These are phyloP conservation scores for Leptoxyphium fumago DNA, from an alignment of 2,329 filamentous ascomycete species.

Conservation along the genomic window DNA sequence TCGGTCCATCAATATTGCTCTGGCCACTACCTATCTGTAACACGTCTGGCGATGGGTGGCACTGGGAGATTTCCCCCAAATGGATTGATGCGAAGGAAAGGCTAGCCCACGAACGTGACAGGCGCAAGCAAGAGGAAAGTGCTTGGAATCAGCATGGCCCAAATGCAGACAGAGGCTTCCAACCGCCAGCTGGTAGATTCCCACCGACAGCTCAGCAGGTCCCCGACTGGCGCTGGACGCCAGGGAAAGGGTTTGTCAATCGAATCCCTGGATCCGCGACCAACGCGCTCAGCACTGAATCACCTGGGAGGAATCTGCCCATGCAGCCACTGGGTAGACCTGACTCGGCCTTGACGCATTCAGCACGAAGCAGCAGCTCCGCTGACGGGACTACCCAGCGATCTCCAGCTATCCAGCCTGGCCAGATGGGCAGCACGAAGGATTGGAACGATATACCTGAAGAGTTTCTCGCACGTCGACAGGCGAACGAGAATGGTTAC, in stretches of 20 bases:
- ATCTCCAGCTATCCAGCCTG: conserved; percentile 7
- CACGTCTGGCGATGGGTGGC: conserved; percentile 84
- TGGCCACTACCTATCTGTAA: conserved; percentile 75
- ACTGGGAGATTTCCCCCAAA: conserved; percentile 70
- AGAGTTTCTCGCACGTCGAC: conserved; percentile 23
- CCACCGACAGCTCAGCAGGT: neutral
- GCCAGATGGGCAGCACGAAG: conserved; percentile 13
- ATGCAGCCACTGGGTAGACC: conserved; percentile 23
- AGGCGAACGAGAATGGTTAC: conserved; percentile 6
- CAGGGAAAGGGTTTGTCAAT: conserved; percentile 23
- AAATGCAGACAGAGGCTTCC: conserved; percentile 3
- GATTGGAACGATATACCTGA: conserved; percentile 37
- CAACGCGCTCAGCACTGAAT: conserved; percentile 21
- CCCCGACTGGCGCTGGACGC: conserved; percentile 13
- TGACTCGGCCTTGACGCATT: conserved; percentile 9
- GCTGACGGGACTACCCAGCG: conserved; percentile 16
- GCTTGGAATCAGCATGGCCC: conserved; percentile 4
- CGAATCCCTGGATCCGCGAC: conserved; percentile 3
- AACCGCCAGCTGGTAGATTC: conserved; percentile 2
- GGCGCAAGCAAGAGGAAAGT: conserved; percentile 18
- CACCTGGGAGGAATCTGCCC: conserved; percentile 20
- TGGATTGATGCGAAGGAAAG: conserved; percentile 59
- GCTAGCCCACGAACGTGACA: conserved; percentile 30
- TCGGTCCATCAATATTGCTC: conserved; percentile 56
- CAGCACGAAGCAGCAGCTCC: conserved; percentile 20